Evolutionary conservation across 805 yeast species (phyloP).

Genomic region (Yueomyces sinensis): DNA sequence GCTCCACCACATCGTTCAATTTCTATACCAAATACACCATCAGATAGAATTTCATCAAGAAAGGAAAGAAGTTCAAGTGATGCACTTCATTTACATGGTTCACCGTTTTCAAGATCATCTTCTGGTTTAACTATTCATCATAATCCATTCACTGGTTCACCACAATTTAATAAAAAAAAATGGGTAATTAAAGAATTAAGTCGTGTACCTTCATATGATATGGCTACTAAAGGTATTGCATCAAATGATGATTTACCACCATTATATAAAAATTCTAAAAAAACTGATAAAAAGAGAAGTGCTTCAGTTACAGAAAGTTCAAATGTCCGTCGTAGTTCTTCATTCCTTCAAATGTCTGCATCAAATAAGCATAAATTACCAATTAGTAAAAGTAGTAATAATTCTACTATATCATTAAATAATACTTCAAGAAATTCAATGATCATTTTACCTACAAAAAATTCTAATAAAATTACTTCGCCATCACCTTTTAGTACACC

Average conservation of each 20-base stretch:
- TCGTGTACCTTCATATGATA: conserved; percentile 72
- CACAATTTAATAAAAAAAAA: conserved; percentile 12
- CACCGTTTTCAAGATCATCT: background rate
- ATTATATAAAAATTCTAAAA: conserved; percentile 29
- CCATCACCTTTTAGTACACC: background rate
- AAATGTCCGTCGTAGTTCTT: conserved; percentile 11
- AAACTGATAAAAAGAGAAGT: background rate
- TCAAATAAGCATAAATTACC: conserved; percentile 6
- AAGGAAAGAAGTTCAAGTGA: background rate
- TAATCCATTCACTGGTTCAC: background rate
- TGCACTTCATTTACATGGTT: background rate
- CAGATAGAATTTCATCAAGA: background rate
- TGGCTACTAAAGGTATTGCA: conserved; percentile 48
- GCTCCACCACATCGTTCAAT: background rate
- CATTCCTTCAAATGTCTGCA: conserved; percentile 5
- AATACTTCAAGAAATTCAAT: conserved; percentile 6
- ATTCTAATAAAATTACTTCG: no score
- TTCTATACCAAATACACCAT: background rate
- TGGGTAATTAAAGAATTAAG: conserved; percentile 37
- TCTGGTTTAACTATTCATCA: background rate
- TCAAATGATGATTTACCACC: conserved; percentile 54
- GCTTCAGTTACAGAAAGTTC: background rate
- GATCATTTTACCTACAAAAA: no score
- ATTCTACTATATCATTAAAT: conserved; percentile 13
- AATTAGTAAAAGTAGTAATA: conserved; percentile 11